phyloP scores from a whole-genome alignment of 2,329 filamentous ascomycete species.

The Sporothrix globosa region DNA sequence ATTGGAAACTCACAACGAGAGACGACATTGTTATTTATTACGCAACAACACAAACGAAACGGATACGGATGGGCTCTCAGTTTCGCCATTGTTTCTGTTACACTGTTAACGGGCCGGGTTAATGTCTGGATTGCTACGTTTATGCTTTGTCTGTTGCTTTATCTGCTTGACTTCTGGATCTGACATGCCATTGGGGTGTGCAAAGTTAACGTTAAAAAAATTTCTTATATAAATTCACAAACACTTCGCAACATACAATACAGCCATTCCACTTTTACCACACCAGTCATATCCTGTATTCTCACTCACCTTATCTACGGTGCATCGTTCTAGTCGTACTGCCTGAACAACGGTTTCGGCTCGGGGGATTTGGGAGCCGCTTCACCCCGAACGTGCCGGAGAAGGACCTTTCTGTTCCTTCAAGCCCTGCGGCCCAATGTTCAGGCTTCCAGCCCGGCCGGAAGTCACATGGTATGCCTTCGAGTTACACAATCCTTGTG shows the following conservation, averaged over 20 bases:
- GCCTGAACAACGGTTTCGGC: neutral
- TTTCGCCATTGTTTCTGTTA: neutral
- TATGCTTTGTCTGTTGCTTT: neutral
- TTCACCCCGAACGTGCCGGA: neutral
- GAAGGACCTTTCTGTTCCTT: neutral
- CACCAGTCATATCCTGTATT: too few relatives aligned
- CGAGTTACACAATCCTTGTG: neutral
- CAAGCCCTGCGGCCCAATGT: too few relatives aligned
- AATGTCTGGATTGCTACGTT: conserved; percentile 12
- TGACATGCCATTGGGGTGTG: conserved; percentile 12
- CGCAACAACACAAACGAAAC: neutral
- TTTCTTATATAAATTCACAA: neutral
- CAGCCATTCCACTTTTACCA: too few relatives aligned
- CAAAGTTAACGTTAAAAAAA: neutral
- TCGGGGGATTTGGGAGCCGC: neutral
- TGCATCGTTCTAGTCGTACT: neutral
- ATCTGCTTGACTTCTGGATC: neutral
- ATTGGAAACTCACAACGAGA: conserved; percentile 2
- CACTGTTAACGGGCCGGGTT: neutral
- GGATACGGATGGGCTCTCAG: neutral
- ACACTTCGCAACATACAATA: neutral
- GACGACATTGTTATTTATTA: neutral
- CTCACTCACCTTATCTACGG: too few relatives aligned
- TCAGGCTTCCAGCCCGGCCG: neutral
- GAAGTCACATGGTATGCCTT: neutral